Conservation (phyloP, 768 basidiomycete genomes). For the Ephemerocybe angulata region DNA sequence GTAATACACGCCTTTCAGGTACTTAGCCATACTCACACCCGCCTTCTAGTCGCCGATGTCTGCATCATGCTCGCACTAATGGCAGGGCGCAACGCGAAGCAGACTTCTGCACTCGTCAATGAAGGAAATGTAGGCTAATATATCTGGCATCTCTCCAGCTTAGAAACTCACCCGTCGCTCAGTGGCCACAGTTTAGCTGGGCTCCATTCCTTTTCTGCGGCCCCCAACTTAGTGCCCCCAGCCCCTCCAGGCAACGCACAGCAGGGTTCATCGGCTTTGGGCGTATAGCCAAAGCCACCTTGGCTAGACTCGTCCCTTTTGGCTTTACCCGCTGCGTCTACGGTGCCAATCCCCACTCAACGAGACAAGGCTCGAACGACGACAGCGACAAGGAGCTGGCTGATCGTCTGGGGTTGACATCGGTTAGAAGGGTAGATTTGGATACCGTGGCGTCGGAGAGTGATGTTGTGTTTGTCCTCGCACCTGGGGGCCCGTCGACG, state of each 20-base stretch:
- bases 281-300: slow-evolving; percentile 83
- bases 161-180: background rate
- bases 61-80: slow-evolving; percentile 89
- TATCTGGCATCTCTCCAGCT: background rate
- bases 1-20: slow-evolving; percentile 30
- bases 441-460: slow-evolving; percentile 71
- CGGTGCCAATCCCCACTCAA: slow-evolving; percentile 51
- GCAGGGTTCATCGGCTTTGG: slow-evolving; percentile 95
- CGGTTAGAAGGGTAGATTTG: slow-evolving; percentile 57
- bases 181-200: slow-evolving; percentile 85
- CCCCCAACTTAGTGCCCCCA: slow-evolving; percentile 63
- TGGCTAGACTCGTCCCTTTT: slow-evolving; percentile 77
- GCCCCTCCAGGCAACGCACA: slow-evolving; percentile 51
- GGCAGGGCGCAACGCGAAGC: slow-evolving; percentile 80
- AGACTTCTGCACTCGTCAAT: slow-evolving; percentile 61
- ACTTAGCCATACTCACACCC: background rate
- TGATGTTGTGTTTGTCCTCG: slow-evolving; percentile 83
- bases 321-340: slow-evolving; percentile 76
- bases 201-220: slow-evolving; percentile 84
- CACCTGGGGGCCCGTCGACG: slow-evolving; percentile 70
- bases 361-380: slow-evolving; percentile 38
- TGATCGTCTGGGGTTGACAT: slow-evolving; percentile 27
- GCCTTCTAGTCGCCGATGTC: slow-evolving; percentile 74
- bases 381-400: slow-evolving; percentile 21
- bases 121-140: slow-evolving; percentile 53